Base-by-base conservation (phyloP, 805 yeast genomes). In the Myxozyma udenii region DNA sequence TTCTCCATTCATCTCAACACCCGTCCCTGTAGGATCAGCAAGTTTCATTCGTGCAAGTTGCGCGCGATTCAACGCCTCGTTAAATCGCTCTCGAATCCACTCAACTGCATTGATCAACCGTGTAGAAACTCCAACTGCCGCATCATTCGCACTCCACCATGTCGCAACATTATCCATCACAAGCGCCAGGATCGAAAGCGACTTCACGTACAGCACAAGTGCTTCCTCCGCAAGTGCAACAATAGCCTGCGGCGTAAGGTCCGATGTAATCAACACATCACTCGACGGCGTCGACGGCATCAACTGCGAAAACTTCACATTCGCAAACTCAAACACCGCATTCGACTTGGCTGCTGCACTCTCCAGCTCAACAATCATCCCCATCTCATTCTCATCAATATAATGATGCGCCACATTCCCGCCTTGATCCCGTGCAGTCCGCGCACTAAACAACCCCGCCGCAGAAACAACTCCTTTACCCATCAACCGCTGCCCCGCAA, bases 61-160 rank as follows among this genome's bases (percentile, higher is more conserved):
- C 0, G 96, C 97, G 66, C 83, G 85, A 56, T 86, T 95, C 53
- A 91, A 75, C 50, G 87, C 81, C 63, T 89, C 96, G 68, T 93
- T 91, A 70, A 89, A 91, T 55, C 82, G 78, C 51, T 84, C 89
- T 53, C 98, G 77, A 5, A 87, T 83, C 96, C 96, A 89, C 69
- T 93, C 97, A 11, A 89, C 95, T 42, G 85, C 72, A 4, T 72
- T 63, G 50, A 69, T 69, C 63, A 66, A 53, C 14, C 64, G 57
- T 3, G 56, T 47, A n/a, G 70, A 63, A 3, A 68, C 68, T 9
- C 33, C 33, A 5, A 57, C 62, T 14, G 43, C 36, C 4, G 47
- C 50, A 62, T 66, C 64, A 60, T 66, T 76, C 71, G 47, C 70
- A 55, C 79, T 77, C 98, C 98, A 93, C 97, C 98, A 93, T 12